Evolutionary conservation across 768 basidiomycete species (phyloP), one percentile per base, ranked within the genome.

Genomic region (Rhodosporidiobolus odoratus): DNA sequence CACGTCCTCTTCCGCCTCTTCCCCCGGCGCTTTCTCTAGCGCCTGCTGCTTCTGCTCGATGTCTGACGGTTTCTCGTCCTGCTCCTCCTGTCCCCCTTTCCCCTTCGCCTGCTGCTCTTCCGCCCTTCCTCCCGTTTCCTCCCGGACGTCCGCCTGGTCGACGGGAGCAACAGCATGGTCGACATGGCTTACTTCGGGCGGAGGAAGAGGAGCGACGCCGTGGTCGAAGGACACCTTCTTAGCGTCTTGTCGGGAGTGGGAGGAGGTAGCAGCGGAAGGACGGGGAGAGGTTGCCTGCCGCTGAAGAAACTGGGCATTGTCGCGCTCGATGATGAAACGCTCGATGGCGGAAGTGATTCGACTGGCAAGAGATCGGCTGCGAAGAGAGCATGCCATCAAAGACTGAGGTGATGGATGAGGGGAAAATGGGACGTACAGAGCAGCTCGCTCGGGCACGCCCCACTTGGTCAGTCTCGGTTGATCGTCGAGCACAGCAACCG

Each of bases 191-290:
- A n/a, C 8, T 3, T 17, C 52, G 30, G 35, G 5, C n/a, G 57
- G 41, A 7, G 3, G 8, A n/a, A 37, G 57, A 37, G 25, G 37
- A 2, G 15, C 17, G 30, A 16, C 21, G n/a, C 38, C 62, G 7
- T 27, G 45, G 54, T 71, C 69, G 69, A 71, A 71, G 7, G 70
- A 66, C 15, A 66, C 65, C 37, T 71, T 66, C 61, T 66, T 66
- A 25, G 27, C 50, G 52, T 65, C 63, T 0, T 52, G 37, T 17
- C 1, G 10, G 21, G 40, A 30, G 40, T 16, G 41, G 2, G 58
- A 30, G 16, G 58, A 45, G 27, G 27, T 53, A 10, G 60, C 47
- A 35, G 60, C 23, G 5, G 47, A 16, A 5, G 47, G 12, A 25
- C 23, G 47, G 16, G 35, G 34, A 15, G 60, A 56, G 12, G 25